Base-by-base conservation (phyloP, 2,329 filamentous ascomycete species). In the Alternaria postmessia region DNA sequence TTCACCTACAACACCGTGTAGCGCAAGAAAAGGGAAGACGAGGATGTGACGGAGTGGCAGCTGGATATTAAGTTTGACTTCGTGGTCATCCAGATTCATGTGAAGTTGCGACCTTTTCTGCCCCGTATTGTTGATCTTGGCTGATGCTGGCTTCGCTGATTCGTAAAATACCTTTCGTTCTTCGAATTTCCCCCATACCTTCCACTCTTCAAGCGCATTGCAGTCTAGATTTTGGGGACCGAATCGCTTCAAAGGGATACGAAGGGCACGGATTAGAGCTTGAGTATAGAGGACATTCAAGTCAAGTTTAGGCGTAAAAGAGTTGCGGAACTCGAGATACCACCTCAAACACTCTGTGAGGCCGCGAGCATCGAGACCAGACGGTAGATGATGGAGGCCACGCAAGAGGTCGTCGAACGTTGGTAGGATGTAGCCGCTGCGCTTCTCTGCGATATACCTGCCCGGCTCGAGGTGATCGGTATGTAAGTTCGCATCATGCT, bases 231-330 rank as follows among this genome's bases (percentile, higher is more conserved):
- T 72, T 41, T 64, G 62, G 3, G 61, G 61, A 1, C 67, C 71
- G 34, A 55, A 62, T 0, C 42, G 30, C 42, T 62, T 63, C 5
- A 71, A 18, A 5, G 69, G 68, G 1, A 54, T 30, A 5, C 55
- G 53, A 14, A 74, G 57, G 0, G 69, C 72, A 3, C 67, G 61
- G 2, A 67, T 54, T 7, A 76, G 56, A 4, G 67, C 55, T 43
- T 71, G 72, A 3, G 66, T 61, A 34, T 76, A 72, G 38, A 75
- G 57, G 0, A 74, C 69, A 20, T 71, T 74, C 4, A 75, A 41
- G 3, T 73, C 57, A 0, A 76, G 61, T n/a, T 20, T 51, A 3
- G 71, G 71, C 0, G 55, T 66, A 38, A 74, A 75, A 1, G 51
- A 51, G 14, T 65, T 39, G 0, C 62, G 48, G 4, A 63, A 20